Percentiles rank a stretch among this genome's conserved stretches.
These are phyloP conservation scores for Rhynchospora tenuis DNA, from an alignment of 176 grass and related monocot genomes.

Conservation along the genomic window DNA sequence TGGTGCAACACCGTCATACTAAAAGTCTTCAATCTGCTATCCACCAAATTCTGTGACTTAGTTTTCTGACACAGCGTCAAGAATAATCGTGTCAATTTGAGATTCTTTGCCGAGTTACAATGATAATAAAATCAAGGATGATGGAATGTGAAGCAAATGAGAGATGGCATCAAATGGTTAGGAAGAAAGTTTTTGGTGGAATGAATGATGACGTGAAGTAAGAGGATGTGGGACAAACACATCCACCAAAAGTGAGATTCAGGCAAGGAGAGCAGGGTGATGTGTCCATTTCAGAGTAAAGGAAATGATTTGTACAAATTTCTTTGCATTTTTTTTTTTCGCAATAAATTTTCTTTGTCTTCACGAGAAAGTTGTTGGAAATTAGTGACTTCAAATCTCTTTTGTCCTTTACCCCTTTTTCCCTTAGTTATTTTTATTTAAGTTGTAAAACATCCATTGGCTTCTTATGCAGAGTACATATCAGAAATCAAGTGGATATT, in stretches of 20 bases:
- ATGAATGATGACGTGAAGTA: neutral
- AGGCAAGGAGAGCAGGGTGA: constrained; percentile 5
- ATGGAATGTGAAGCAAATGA: neutral
- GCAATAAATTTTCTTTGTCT: neutral
- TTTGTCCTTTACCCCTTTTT: too few species aligned
- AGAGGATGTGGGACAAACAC: constrained; percentile 23
- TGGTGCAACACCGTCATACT: neutral
- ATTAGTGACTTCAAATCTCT: constrained; percentile 1
- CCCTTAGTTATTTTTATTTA: neutral
- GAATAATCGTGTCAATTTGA: neutral
- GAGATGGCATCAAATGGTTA: neutral
- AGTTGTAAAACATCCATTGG: neutral
- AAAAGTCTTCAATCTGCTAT: neutral
- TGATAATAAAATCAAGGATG: neutral
- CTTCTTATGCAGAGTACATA: neutral
- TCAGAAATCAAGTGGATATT: neutral
- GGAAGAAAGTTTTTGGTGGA: neutral
- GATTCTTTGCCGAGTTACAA: neutral
- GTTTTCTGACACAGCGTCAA: neutral
- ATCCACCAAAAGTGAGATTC: constrained; percentile 24
- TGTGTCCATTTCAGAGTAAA: constrained; percentile 19
- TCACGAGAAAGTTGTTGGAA: neutral
- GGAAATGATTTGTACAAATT: neutral
- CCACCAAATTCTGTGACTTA: neutral
- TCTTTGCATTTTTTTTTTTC: neutral